A percentile compares a stretch with the other conserved stretches of the same genome.
These are phyloP conservation scores for Arxiozyma slooffiae DNA, from an alignment of 1,139 yeast genomes.

Conservation along the genomic window DNA sequence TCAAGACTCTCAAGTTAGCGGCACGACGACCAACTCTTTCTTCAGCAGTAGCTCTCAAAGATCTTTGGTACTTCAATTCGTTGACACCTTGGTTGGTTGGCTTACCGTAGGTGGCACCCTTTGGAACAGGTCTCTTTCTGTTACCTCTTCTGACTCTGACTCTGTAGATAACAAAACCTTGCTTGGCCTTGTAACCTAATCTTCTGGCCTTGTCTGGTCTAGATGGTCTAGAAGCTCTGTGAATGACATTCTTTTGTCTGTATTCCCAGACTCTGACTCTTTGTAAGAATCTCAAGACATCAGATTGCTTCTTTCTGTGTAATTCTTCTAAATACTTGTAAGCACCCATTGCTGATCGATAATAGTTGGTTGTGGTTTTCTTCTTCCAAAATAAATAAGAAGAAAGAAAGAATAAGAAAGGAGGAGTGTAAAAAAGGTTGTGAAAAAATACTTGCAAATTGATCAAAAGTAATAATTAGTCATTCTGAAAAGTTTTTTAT, in stretches of 20 bases:
- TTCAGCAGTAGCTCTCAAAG: slow-evolving; percentile 96
- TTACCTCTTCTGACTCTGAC: slow-evolving; percentile 99
- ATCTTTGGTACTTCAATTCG: slow-evolving; percentile 99
- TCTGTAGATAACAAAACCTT: slow-evolving; percentile 97
- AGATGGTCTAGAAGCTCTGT: slow-evolving; percentile 98
- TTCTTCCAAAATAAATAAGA: background rate
- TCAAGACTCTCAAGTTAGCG: slow-evolving; percentile 96
- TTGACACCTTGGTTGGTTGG: slow-evolving; percentile 99
- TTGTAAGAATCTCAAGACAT: slow-evolving; percentile 95
- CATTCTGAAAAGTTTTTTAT: too few species aligned
- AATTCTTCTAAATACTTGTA: slow-evolving; percentile 99
- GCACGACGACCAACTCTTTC: slow-evolving; percentile 99
- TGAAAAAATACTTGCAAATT: background rate
- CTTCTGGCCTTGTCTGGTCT: slow-evolving; percentile 99
- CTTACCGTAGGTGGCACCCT: slow-evolving; percentile 99
- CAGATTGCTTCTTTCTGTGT: slow-evolving; percentile 99
- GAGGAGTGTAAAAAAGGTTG: background rate
- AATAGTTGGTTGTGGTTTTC: slow-evolving; percentile 6
- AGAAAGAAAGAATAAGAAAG: background rate
- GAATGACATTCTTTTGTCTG: slow-evolving; percentile 98
- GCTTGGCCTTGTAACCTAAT: slow-evolving; percentile 99
- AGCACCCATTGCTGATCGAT: slow-evolving; percentile 72
- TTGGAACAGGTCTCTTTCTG: slow-evolving; percentile 99
- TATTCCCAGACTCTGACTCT: slow-evolving; percentile 99
- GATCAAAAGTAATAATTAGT: too few species aligned